Conservation (phyloP, 2,329 filamentous ascomycete genomes). For the Fusarium newnesense region DNA sequence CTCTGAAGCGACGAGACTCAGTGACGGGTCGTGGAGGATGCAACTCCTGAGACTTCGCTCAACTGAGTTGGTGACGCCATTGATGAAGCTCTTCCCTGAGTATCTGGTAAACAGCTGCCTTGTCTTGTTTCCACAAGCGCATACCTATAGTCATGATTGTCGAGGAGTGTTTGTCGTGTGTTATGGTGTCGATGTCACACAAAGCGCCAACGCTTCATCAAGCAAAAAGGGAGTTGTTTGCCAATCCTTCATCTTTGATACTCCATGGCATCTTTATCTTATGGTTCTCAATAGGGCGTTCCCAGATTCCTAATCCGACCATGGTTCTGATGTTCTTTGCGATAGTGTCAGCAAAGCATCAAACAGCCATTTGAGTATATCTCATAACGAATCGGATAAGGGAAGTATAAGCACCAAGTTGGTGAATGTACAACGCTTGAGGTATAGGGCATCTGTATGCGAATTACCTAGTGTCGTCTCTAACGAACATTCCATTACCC, state of each 20-base stretch:
- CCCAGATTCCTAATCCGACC: constrained; percentile 4
- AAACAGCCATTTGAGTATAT: neutral
- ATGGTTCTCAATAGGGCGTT: neutral
- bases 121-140: neutral
- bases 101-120: neutral
- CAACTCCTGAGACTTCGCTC: constrained; percentile 37
- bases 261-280: neutral
- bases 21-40: constrained; percentile 36
- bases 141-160: constrained; percentile 39
- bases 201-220: neutral
- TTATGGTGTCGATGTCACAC: neutral
- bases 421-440: neutral
- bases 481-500: neutral
- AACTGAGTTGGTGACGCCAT: constrained; percentile 32
- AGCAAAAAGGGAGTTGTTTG: neutral
- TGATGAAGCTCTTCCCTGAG: constrained; percentile 41
- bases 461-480: neutral
- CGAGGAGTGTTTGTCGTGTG: neutral
- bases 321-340: neutral
- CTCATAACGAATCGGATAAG: neutral
- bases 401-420: neutral
- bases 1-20: constrained; percentile 36
- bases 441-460: neutral
- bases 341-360: neutral
- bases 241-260: too few relatives aligned